phyloP scores from a whole-genome alignment of 768 basidiomycete genomes.

The Leccinum variicolor region DNA sequence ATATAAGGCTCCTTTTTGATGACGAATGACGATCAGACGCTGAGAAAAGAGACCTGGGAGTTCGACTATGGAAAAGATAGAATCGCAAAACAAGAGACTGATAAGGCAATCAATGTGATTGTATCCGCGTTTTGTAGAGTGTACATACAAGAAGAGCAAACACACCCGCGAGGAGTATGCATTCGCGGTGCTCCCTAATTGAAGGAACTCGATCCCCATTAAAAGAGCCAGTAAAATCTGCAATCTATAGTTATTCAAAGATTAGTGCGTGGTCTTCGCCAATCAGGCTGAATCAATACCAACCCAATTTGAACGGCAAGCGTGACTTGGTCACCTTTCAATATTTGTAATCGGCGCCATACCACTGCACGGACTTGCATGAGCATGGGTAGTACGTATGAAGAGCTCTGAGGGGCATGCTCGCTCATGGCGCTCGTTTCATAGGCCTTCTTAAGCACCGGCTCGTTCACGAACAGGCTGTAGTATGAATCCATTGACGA shows the following conservation, averaged over 20 bases:
- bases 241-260: constrained; percentile 33
- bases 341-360: constrained; percentile 42
- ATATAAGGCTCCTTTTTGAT: constrained; percentile 45
- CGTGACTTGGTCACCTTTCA: constrained; percentile 37
- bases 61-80: constrained; percentile 52
- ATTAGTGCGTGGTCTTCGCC: neutral
- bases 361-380: constrained; percentile 46
- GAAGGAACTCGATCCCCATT: constrained; percentile 40
- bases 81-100: constrained; percentile 48
- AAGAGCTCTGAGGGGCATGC: constrained; percentile 39
- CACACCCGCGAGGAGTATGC: constrained; percentile 58
- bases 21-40: constrained; percentile 41
- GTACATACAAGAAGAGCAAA: constrained; percentile 67
- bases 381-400: constrained; percentile 44
- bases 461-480: constrained; percentile 41
- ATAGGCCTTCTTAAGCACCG: constrained; percentile 42
- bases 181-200: constrained; percentile 32
- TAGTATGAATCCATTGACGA: constrained; percentile 47
- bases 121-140: neutral
- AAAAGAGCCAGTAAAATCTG: constrained; percentile 19
- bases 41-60: constrained; percentile 44
- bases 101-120: constrained; percentile 19
- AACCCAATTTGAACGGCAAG: constrained; percentile 30
- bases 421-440: constrained; percentile 47
- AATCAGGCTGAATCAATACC: neutral